These are phyloP conservation scores for Termitomyces sp. DNA, from an alignment of 768 basidiomycete genomes.

Conservation along the genomic window DNA sequence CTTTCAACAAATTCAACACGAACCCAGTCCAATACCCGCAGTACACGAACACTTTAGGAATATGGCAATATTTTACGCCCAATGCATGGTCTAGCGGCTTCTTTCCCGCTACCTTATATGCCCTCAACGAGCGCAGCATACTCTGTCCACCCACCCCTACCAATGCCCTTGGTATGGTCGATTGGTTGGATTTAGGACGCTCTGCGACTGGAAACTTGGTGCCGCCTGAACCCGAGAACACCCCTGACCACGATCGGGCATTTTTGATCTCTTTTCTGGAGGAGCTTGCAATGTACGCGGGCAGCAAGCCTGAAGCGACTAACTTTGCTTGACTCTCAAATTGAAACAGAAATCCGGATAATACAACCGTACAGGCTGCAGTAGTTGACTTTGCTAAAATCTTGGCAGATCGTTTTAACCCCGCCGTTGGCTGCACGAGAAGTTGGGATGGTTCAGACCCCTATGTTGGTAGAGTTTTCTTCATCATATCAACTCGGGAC, in stretches of 20 bases:
- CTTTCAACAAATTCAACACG: slow-evolving; percentile 38
- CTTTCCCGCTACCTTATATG: slow-evolving; percentile 62
- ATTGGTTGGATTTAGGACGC: slow-evolving; percentile 58
- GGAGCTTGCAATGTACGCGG: slow-evolving; percentile 56
- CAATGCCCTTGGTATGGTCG: slow-evolving; percentile 38
- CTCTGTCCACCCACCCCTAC: slow-evolving; percentile 43
- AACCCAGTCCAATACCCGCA: slow-evolving; percentile 37
- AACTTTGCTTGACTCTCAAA: neutral
- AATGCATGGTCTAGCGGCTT: slow-evolving; percentile 71
- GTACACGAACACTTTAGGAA: slow-evolving; percentile 48
- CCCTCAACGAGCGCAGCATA: slow-evolving; percentile 49
- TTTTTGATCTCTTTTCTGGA: slow-evolving; percentile 68
- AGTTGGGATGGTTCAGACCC: slow-evolving; percentile 64
- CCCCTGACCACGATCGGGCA: slow-evolving; percentile 66
- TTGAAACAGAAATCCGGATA: slow-evolving; percentile 49
- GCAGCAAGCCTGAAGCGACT: neutral
- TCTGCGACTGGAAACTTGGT: slow-evolving; percentile 51
- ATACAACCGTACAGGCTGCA: slow-evolving; percentile 52
- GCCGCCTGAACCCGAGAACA: slow-evolving; percentile 45
- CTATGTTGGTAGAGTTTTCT: slow-evolving; percentile 33
- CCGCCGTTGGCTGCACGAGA: slow-evolving; percentile 64
- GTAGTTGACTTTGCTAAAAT: slow-evolving; percentile 57
- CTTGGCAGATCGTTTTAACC: slow-evolving; percentile 57
- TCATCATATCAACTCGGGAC: neutral
- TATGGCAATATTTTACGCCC: slow-evolving; percentile 52